Conservation (phyloP, 2,329 filamentous ascomycete species). For the Colletotrichum sp. region DNA sequence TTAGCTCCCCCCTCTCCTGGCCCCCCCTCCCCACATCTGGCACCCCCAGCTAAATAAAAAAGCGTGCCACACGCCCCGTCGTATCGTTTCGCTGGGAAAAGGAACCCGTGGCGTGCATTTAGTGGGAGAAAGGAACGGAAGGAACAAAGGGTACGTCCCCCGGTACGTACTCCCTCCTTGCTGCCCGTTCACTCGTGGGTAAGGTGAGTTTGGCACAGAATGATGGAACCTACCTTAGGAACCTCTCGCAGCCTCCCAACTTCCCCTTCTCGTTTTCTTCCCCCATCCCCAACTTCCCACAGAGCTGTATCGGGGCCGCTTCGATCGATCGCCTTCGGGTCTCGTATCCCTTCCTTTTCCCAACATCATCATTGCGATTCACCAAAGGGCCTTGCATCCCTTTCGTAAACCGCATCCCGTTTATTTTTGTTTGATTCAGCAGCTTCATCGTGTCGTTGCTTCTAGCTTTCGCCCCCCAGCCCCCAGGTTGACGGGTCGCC, state of each 20-base stretch:
- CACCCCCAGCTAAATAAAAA: constrained; percentile 15
- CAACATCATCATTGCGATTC: constrained; percentile 16
- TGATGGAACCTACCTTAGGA: constrained; percentile 24
- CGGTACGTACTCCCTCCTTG: constrained; percentile 7
- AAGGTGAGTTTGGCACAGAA: constrained; percentile 47
- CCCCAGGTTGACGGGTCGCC: constrained; percentile 18
- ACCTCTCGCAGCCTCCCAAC: constrained; percentile 39
- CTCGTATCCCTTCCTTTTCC: constrained; percentile 24
- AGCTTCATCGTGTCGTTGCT: background rate
- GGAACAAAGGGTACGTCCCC: constrained; percentile 14
- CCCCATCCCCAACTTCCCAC: constrained; percentile 34
- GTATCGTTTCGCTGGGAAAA: constrained; percentile 17
- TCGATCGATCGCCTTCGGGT: constrained; percentile 20
- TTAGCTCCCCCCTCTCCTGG: background rate
- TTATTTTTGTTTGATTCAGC: background rate
- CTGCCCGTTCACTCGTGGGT: constrained; percentile 45
- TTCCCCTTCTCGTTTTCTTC: constrained; percentile 38
- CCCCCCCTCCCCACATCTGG: background rate
- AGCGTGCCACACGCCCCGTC: constrained; percentile 7
- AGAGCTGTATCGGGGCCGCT: constrained; percentile 18
- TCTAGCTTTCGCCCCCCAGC: constrained; percentile 2
- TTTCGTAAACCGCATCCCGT: background rate
- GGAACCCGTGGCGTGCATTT: constrained; percentile 1
- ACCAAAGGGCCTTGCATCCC: background rate
- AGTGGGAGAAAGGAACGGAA: constrained; percentile 11